Base-by-base conservation (phyloP, 805 yeast species). In the Sugiyamaella valdiviana region DNA sequence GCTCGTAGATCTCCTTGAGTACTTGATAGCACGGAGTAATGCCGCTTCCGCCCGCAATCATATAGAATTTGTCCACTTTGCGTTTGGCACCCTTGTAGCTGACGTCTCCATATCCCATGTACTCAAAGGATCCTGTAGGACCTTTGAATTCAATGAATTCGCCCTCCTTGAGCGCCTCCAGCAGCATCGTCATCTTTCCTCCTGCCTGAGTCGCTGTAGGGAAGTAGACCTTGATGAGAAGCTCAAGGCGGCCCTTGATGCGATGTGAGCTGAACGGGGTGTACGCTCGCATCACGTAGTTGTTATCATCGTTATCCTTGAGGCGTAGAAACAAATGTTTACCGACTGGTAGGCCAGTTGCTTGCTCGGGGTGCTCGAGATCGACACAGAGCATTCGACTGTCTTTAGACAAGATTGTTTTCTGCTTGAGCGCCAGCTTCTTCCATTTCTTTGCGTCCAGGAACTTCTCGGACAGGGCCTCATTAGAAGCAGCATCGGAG, bases 21-120 rank as follows among this genome's bases (percentile, higher is more conserved):
- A 76, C 73, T 61, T 75, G 80, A 61, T 72, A 76, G 57, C 74
- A 73, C 17, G 80, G 81, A 24, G 81, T 75, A 58, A 77, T 76
- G 45, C 80, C 80, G 26, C 77, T 64, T 47, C 81, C 81, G 51
- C 80, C 81, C 46, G 78, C 76, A 56, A 77, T 69, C 70, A 77
- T 73, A 23, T 74, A 60, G 56, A 77, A 77, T 48, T 77, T 39
- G 19, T 46, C 48, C 9, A 54, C 52, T 3, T 22, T 15, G 17
- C 20, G 16, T 10, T 37, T 46, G 5, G 24, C 42, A n/a, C 51
- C 51, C n/a, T 39, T 38, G 42, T 43, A 39, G 3, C 35, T 15
- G 21, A 36, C 32, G 10, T 19, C 21, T 10, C 56, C 56, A 2
- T 39, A 16, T 3, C 58, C 57, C 4, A 49, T 51, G 39, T 67